A percentile compares a stretch with the other conserved stretches of the same genome.
phyloP scores from a whole-genome alignment of 768 basidiomycete genomes.

The Podaxis sp. region DNA sequence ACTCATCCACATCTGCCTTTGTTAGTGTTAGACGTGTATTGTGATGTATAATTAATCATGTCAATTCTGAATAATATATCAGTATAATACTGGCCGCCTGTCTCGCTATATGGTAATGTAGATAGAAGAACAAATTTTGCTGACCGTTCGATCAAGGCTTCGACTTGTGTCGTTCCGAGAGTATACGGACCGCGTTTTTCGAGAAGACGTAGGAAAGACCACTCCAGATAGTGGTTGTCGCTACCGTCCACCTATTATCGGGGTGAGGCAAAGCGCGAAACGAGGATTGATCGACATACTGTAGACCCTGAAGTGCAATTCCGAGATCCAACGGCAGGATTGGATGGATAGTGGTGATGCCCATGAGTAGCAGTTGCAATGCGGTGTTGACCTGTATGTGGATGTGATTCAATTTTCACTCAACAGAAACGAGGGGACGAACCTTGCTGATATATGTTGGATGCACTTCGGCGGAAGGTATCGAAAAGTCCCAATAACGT shows the following conservation, averaged over 20 bases:
- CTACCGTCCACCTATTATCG: slow-evolving; percentile 73
- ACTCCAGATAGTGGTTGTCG: slow-evolving; percentile 89
- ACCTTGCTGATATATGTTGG: slow-evolving; percentile 96
- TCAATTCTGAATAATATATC: slow-evolving; percentile 12
- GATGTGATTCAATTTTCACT: background rate
- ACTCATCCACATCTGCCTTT: slow-evolving; percentile 10
- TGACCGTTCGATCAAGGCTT: background rate
- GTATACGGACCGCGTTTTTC: slow-evolving; percentile 68
- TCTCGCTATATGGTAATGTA: too few relatives aligned
- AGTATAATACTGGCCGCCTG: background rate
- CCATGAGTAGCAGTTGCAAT: slow-evolving; percentile 91
- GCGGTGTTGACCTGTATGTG: slow-evolving; percentile 79
- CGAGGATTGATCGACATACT: slow-evolving; percentile 51
- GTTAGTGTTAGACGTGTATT: slow-evolving; percentile 5
- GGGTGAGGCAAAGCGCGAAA: slow-evolving; percentile 8
- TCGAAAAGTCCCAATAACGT: slow-evolving; percentile 95
- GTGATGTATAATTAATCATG: slow-evolving; percentile 22
- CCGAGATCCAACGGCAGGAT: slow-evolving; percentile 64
- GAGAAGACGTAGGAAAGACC: slow-evolving; percentile 81
- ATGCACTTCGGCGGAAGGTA: slow-evolving; percentile 92
- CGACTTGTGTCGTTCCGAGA: slow-evolving; percentile 26
- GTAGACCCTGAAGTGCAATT: slow-evolving; percentile 60
- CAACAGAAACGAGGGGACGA: background rate
- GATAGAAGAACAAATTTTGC: background rate
- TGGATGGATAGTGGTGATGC: slow-evolving; percentile 81